Conservation (phyloP, 2,329 filamentous ascomycete genomes). For the Myrmaecium sp. region DNA sequence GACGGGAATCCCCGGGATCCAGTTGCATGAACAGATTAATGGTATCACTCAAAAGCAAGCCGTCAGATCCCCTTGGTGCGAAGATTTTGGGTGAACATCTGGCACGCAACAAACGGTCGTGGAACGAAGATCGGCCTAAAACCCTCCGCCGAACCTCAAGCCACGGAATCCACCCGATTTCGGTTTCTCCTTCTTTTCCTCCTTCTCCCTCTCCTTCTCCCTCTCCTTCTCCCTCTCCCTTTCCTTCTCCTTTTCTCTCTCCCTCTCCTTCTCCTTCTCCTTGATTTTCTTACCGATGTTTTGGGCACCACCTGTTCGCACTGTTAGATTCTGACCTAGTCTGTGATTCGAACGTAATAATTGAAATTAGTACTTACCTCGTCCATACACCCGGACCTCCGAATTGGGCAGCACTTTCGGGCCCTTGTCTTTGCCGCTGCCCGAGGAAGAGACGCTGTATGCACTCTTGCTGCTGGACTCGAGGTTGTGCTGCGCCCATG, state of each 20-base stretch:
- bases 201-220: constrained; percentile 8
- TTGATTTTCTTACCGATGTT: constrained; percentile 38
- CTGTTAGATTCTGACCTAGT: constrained; percentile 3
- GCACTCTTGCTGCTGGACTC: constrained; percentile 23
- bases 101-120: too few species aligned
- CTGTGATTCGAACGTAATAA: neutral
- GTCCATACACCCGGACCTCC: constrained; percentile 35
- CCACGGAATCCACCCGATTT: constrained; percentile 23
- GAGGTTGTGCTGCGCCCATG: constrained; percentile 7
- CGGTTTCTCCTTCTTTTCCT: constrained; percentile 24
- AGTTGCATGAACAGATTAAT: too few species aligned
- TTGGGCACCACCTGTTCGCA: constrained; percentile 30
- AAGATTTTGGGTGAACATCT: too few species aligned
- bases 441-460: constrained; percentile 20
- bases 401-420: constrained; percentile 30
- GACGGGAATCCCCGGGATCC: too few species aligned
- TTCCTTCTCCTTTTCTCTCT: constrained; percentile 8
- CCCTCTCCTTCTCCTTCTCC: constrained; percentile 26
- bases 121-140: too few species aligned
- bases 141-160: too few species aligned
- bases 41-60: too few species aligned
- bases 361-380: constrained; percentile 33
- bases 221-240: too few species aligned
- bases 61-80: too few species aligned
- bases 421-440: constrained; percentile 21